Base-by-base conservation (phyloP, 257 asterid genomes). In the Asclepias syriaca region DNA sequence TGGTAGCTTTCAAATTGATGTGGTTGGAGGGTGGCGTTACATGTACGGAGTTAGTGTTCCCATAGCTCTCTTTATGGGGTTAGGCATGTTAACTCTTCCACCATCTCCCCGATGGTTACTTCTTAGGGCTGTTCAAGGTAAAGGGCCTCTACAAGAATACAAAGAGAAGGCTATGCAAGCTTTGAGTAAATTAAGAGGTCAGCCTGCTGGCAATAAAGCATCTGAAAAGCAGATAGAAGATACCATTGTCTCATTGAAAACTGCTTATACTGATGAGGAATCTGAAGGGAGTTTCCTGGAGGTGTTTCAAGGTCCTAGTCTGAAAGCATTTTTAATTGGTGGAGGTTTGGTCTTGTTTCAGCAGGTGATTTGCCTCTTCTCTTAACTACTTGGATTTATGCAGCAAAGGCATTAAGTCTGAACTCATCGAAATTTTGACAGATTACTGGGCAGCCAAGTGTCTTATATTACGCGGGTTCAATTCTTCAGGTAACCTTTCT, bases 381-480 rank as follows among this genome's bases (percentile, higher is more conserved):
- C 34, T 57, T 34, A 18, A 71, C 64, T 50, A 9, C 46, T 48
- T 21, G 13, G 54, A 37, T 40, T 65, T 51, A 37, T 49, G 63
- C 19, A 37, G 21, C 22, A 58, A 27, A 16, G 22, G 5, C 4
- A 2, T 45, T 34, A 7, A 40, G 61, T 39, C n/a, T 4, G 8
- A 32, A 53, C 32, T 37, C 61, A 53, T 54, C 13, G 13, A 16
- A 67, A 69, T 46, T 74, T 69, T 79, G 57, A 71, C 83, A 94
- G 99, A 89, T 94, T 73, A 94, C 99, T 0, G 99, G 97, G 81
- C 98, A 94, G 81, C 99, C 99, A 75, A 94, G 99, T 77, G 99
- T 94, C 74, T 81, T 94, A 65, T 94, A 94, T 81, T 94, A 94
- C 75, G 99, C 97, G 22, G 97, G 97, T 79, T 70, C 99, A 71